These are phyloP conservation scores for Termitomyces sp. DNA, from an alignment of 768 basidiomycete genomes.

Conservation along the genomic window DNA sequence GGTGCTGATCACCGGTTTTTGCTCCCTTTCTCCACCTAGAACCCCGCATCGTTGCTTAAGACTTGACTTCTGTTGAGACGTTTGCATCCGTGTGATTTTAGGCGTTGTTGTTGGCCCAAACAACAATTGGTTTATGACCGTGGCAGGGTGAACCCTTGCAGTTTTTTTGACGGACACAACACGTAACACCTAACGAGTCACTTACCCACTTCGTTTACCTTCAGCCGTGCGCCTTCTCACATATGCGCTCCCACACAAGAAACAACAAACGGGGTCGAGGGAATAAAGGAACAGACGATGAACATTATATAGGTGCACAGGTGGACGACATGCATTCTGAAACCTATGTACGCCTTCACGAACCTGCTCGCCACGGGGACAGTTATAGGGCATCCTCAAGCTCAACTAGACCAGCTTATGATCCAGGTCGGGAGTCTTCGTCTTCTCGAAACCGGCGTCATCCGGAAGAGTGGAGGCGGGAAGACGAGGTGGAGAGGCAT, in stretches of 20 bases:
- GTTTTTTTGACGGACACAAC: slow-evolving; percentile 25
- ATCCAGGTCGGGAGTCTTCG: slow-evolving; percentile 45
- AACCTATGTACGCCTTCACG: slow-evolving; percentile 45
- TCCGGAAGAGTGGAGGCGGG: slow-evolving; percentile 45
- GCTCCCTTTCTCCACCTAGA: slow-evolving; percentile 6
- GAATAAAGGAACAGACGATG: slow-evolving; percentile 45
- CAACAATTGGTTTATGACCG: slow-evolving; percentile 5
- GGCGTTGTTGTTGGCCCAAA: slow-evolving; percentile 9
- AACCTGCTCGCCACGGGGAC: slow-evolving; percentile 43
- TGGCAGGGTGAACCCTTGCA: slow-evolving; percentile 26
- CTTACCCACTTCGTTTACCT: slow-evolving; percentile 20
- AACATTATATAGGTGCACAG: slow-evolving; percentile 43
- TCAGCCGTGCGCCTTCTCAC: slow-evolving; percentile 15
- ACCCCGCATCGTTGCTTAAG: slow-evolving; percentile 2
- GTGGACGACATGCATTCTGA: slow-evolving; percentile 49
- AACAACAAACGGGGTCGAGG: slow-evolving; percentile 48
- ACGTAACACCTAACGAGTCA: slow-evolving; percentile 24
- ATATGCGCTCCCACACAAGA: slow-evolving; percentile 41
- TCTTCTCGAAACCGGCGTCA: slow-evolving; percentile 50
- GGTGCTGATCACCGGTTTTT: slow-evolving; percentile 11
- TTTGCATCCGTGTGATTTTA: slow-evolving; percentile 14
- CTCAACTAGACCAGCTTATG: slow-evolving; percentile 36
- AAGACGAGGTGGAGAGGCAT: slow-evolving; percentile 44
- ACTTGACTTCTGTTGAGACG: background rate
- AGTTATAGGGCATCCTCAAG: slow-evolving; percentile 41